Evolutionary conservation across 768 basidiomycete species (phyloP).

Genomic region (Mycena galopus): DNA sequence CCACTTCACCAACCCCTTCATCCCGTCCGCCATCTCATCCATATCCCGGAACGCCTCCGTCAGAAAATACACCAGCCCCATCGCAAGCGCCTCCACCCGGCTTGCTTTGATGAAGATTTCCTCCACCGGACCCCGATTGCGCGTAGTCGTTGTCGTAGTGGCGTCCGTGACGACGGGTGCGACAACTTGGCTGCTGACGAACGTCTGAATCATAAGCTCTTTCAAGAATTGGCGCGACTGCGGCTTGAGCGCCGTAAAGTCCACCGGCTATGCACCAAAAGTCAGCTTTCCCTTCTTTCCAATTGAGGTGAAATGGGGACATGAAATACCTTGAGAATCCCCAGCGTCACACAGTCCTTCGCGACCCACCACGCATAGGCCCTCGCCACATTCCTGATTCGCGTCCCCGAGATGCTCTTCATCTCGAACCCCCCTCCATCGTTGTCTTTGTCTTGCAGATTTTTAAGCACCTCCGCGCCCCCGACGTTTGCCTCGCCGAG

Average conservation of each 20-base stretch:
- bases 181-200: conserved; percentile 80
- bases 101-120: conserved; percentile 84
- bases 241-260: conserved; percentile 82
- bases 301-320: neutral
- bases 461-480: conserved; percentile 82
- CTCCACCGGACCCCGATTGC: conserved; percentile 75
- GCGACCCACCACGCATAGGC: conserved; percentile 96
- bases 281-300: neutral
- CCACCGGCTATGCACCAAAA: conserved; percentile 75
- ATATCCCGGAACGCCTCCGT: conserved; percentile 53
- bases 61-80: conserved; percentile 84
- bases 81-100: conserved; percentile 72
- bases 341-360: conserved; percentile 80
- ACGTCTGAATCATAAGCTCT: conserved; percentile 75
- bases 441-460: conserved; percentile 64
- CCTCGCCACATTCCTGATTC: conserved; percentile 80
- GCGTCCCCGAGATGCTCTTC: conserved; percentile 67
- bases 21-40: conserved; percentile 50
- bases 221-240: conserved; percentile 75
- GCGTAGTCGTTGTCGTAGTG: conserved; percentile 54
- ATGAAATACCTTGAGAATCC: conserved; percentile 81
- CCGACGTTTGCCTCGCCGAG: conserved; percentile 89
- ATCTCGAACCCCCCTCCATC: conserved; percentile 57
- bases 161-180: conserved; percentile 70
- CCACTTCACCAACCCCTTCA: conserved; percentile 70